Base-by-base conservation (phyloP, 257 asterid species). In the Solanum okadae region DNA sequence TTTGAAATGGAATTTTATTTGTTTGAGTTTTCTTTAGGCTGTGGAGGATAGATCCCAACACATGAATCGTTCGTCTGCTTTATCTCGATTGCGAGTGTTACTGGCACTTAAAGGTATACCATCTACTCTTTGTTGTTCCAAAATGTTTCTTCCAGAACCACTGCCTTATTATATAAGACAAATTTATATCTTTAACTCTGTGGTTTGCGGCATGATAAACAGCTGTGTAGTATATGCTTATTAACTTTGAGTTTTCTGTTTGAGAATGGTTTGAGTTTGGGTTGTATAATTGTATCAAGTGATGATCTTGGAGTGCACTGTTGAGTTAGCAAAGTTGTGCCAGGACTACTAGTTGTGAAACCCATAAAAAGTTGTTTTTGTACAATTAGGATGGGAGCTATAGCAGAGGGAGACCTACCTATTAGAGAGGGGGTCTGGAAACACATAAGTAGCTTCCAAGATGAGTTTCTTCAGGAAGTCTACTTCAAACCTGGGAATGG, bases 1-100 rank as follows among this genome's bases (percentile, higher is more conserved):
- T 10, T 73, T 42, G 29, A 56, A 27, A 46, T 73, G 52, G 42
- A 52, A 35, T 87, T 49, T 86, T 9, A 72, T 59, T 75, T 31
- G 1, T 76, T 38, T 73, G 82, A 72, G 67, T 89, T 87, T 88
- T 82, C 85, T 61, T 93, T 86, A 96, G 99, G 99, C 98, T 83
- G 91, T 93, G 14, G 99, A 96, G 86, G 99, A 96, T 90, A 92
- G 98, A 87, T 96, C 98, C 5, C 99, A 96, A 68, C 99, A 96
- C 90, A 96, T 90, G 91, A 96, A 96, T 89, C 97, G 99, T 29
- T 94, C 98, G 5, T 91, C 96, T 72, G 98, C 99, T 76, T 91
- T 97, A 46, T 86, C 94, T 89, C 96, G 99, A 59, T 83, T 97
- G 88, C 98, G 99, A 8, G 85, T 90, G 23, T 93, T 92, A 49